These are phyloP conservation scores for Chiua virens DNA, from an alignment of 768 basidiomycete genomes.

Conservation along the genomic window DNA sequence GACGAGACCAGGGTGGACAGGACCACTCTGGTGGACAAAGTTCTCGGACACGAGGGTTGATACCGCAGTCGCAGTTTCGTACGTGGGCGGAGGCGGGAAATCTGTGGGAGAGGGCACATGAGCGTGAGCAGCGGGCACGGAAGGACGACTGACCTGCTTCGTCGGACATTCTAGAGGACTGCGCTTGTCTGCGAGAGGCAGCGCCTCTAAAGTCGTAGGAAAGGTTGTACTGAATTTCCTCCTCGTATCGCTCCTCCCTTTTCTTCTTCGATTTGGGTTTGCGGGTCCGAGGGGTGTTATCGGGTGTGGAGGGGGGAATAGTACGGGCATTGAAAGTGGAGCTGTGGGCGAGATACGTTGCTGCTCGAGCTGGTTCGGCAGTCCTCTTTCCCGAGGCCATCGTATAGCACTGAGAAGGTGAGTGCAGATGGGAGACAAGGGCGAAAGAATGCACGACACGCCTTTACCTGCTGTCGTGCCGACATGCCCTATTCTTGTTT, in stretches of 20 bases:
- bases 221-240: slow-evolving; percentile 39
- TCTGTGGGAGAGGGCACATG: slow-evolving; percentile 38
- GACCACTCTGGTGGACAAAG: slow-evolving; percentile 33
- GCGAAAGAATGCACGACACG: slow-evolving; percentile 36
- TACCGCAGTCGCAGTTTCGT: slow-evolving; percentile 54
- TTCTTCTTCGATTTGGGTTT: slow-evolving; percentile 42
- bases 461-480: slow-evolving; percentile 35
- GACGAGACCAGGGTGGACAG: slow-evolving; percentile 21
- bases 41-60: slow-evolving; percentile 41
- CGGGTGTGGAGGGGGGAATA: slow-evolving; percentile 44
- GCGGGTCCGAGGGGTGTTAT: slow-evolving; percentile 46
- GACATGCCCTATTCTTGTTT: slow-evolving; percentile 36
- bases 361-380: slow-evolving; percentile 31
- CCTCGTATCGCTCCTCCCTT: slow-evolving; percentile 45
- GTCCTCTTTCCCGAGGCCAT: slow-evolving; percentile 35
- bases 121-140: neutral
- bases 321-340: slow-evolving; percentile 54
- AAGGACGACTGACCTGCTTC: slow-evolving; percentile 31
- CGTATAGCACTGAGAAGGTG: slow-evolving; percentile 34
- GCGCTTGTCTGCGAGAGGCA: slow-evolving; percentile 25
- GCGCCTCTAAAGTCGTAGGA: slow-evolving; percentile 32
- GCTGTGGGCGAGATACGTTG: slow-evolving; percentile 60
- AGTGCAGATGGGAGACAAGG: slow-evolving; percentile 38
- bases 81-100: slow-evolving; percentile 76
- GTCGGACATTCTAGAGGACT: slow-evolving; percentile 27